Evolutionary conservation across 495 filamentous ascomycete genomes (phyloP), one percentile per base, ranked within the genome.

Genomic region (Pseudoneurospora amorphoporcata): DNA sequence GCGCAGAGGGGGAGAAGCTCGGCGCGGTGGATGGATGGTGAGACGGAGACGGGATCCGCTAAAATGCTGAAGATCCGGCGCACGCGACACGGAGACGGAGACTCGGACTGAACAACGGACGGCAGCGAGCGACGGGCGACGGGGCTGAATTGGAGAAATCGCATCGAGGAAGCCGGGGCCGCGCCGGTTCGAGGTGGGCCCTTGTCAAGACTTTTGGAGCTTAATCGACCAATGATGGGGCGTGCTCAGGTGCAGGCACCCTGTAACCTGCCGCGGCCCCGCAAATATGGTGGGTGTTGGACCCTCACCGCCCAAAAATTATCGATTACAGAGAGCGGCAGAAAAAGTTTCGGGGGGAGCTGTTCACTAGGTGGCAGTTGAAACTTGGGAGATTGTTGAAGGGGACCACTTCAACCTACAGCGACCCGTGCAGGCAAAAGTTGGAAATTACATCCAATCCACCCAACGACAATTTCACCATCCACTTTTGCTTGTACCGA

Each of bases 301-400:
- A 71, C 76, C 35, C 71, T 79, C 75, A 80, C 78, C 78, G 78
- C 78, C 78, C 74, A 77, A 78, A 78, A 78, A 39, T 71, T 70
- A 35, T 41, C 42, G 69, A 68, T 61, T 35, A 35, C 53, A 61
- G 53, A 35, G 14, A 40, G 23, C 68, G 75, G 74, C 77, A 79
- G 74, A 77, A 79, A 80, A 81, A 73, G 53, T 61, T 61, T 61
- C 29, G 53, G 53, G 53, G 53, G 53, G 29, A 61, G 53, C 53
- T 61, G 53, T 61, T 32, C 53, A 61, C 53, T 61, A 23, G 23
- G 23, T 23, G 53, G 53, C 53, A 32, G 53, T 61, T 61, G 53
- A 61, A 61, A 8, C 2, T 16, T 61, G 2, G 23, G 23, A 7
- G 19, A 9, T 35, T 61, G 53, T 61, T 35, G 53, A 61, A 32